Base-by-base conservation (phyloP, 1,284 basidiomycete genomes). In the Fomitopsis pinicola region DNA sequence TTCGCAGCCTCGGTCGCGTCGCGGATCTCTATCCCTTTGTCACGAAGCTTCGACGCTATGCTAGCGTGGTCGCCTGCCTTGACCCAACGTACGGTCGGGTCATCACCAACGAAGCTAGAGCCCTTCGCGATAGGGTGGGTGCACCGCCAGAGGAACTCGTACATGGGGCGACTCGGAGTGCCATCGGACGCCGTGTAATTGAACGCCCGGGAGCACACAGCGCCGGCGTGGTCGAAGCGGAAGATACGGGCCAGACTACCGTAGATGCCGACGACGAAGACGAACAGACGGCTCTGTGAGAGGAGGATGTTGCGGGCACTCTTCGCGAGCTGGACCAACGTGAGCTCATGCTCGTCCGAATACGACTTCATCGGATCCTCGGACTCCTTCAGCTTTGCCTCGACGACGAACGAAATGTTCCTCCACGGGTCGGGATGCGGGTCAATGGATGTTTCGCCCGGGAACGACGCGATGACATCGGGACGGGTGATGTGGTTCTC, bases 191-290 rank as follows among this genome's bases (percentile, higher is more conserved):
- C 14, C 38, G 38, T 54, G 53, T 65, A 59, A 7, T 55, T 19
- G 42, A 58, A 58, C 54, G n/a, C 48, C 1, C 12, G 28, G 1
- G 58, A 58, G 19, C 40, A 61, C 6, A 67, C 42, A 0, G 59
- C 61, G 48, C 59, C 58, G 1, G 64, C 14, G 48, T 60, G 63
- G 57, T 67, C 64, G 44, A 63, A 67, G n/a, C 66, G 62, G n/a
- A 45, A 59, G 42, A 67, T 62, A n/a, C 64, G 66, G 1, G 60
- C 53, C 10, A 40, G 42, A 3, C 59, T 36, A 17, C 64, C 66
- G 50, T 67, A 67, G 14, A 67, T 33, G 6, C 66, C 62, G 26
- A 67, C 19, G 30, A 60, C 48, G 44, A 63, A 63, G 7, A 38
- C 48, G 15, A 44, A 48, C 19, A 65, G 53, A 42, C 59, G 30